Percentiles rank a stretch among this genome's conserved stretches.
These are phyloP conservation scores for Tricharina praecox DNA, from an alignment of 495 filamentous ascomycete genomes.

Conservation along the genomic window DNA sequence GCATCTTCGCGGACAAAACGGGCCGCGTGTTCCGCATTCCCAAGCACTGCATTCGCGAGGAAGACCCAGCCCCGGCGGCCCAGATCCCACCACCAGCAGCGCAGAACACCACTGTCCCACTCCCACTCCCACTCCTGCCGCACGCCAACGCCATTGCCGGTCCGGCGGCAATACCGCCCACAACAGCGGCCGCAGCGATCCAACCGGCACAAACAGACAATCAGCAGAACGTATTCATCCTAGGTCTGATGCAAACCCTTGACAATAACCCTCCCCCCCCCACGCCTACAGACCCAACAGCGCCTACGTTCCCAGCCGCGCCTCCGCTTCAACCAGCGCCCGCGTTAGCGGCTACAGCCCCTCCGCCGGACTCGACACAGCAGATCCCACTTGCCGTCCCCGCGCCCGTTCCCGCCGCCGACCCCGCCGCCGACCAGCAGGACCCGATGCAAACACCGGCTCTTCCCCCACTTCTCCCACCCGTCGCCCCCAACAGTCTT, in stretches of 20 bases:
- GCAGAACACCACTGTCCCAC: neutral
- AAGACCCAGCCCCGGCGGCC: neutral
- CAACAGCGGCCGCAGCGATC: neutral
- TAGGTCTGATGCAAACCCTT: no score
- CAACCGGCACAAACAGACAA: constrained; percentile 54
- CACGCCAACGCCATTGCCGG: neutral
- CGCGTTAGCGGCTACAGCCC: no score
- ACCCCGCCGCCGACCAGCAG: neutral
- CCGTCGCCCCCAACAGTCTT: neutral
- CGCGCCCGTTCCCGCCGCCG: neutral
- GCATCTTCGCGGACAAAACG: constrained; percentile 14
- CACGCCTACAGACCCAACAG: constrained; percentile 50
- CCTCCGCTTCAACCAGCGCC: no score
- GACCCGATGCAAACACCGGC: neutral
- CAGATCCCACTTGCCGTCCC: no score
- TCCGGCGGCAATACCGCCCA: neutral
- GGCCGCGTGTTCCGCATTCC: constrained; percentile 24
- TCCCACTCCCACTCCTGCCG: neutral
- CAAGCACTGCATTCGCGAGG: constrained; percentile 9
- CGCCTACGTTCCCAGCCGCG: constrained; percentile 28
- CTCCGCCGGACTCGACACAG: no score
- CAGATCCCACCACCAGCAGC: neutral
- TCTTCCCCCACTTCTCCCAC: neutral
- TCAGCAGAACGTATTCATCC: no score
- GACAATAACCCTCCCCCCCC: no score